Conservation (phyloP, 176 grass and related monocot species). For the Ensete ventricosum region DNA sequence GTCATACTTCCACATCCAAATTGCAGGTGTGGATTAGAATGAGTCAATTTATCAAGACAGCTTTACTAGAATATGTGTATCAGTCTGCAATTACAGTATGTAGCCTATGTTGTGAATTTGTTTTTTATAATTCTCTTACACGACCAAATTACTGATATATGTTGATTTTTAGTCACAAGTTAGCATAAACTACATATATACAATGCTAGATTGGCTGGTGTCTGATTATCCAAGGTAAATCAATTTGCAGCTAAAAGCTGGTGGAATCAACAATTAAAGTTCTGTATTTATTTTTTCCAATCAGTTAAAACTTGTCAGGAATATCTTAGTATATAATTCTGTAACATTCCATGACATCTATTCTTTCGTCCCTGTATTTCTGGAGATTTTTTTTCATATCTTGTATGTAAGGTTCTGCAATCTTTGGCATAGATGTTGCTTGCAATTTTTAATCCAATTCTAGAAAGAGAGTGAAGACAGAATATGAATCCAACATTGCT, state of each 20-base stretch:
- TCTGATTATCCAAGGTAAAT: too few relatives aligned
- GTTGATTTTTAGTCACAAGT: too few relatives aligned
- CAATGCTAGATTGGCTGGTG: neutral
- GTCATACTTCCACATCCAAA: conserved; percentile 76
- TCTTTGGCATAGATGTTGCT: too few relatives aligned
- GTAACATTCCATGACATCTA: neutral
- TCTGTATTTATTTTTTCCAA: neutral
- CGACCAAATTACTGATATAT: neutral
- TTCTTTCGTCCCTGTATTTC: neutral
- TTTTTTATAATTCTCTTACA: neutral
- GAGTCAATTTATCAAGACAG: neutral
- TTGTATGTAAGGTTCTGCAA: too few relatives aligned
- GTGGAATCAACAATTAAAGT: neutral
- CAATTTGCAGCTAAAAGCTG: neutral
- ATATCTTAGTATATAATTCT: neutral
- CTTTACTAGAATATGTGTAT: neutral
- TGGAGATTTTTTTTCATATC: too few relatives aligned
- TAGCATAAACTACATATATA: too few relatives aligned
- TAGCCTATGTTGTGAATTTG: neutral
- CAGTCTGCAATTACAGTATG: neutral
- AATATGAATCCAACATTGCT: too few relatives aligned
- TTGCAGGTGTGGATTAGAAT: conserved; percentile 30
- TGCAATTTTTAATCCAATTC: too few relatives aligned
- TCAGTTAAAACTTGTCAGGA: neutral
- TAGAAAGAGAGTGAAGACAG: too few relatives aligned